These are phyloP conservation scores for Coix lacrymajobi DNA, from an alignment of 176 grass and related monocot genomes.

Conservation along the genomic window DNA sequence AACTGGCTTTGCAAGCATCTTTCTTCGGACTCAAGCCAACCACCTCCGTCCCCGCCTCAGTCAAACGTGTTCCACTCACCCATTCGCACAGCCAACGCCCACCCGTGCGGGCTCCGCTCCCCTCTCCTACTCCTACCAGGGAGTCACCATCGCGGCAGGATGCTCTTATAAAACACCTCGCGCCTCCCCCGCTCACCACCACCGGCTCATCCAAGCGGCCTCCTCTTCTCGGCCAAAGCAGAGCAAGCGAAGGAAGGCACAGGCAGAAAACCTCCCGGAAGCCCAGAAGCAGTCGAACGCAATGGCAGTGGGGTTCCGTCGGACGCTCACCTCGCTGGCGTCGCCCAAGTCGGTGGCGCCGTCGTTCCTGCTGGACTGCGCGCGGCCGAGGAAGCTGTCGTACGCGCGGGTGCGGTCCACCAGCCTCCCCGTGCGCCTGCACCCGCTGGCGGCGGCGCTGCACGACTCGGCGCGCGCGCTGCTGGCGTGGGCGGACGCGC, in stretches of 20 bases:
- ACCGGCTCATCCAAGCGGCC: neutral
- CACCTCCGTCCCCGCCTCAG: neutral
- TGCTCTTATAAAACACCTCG: constrained; percentile 34
- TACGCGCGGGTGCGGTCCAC: constrained; percentile 44
- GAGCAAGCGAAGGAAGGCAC: neutral
- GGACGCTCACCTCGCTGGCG: constrained; percentile 35
- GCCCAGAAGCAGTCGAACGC: neutral
- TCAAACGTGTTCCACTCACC: constrained; percentile 23
- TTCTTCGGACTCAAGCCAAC: constrained; percentile 31
- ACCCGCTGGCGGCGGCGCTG: constrained; percentile 54
- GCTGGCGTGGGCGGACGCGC: constrained; percentile 31
- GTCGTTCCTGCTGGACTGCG: constrained; percentile 44
- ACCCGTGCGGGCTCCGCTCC: constrained; percentile 33
- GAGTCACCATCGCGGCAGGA: constrained; percentile 11
- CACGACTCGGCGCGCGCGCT: constrained; percentile 41
- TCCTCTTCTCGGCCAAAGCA: neutral
- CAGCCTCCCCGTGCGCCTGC: constrained; percentile 54
- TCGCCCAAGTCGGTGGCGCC: constrained; percentile 26
- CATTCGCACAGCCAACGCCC: neutral
- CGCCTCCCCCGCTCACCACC: neutral
- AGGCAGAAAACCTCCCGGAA: neutral
- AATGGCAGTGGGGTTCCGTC: constrained; percentile 53
- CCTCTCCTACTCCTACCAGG: neutral
- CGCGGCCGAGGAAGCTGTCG: constrained; percentile 49
- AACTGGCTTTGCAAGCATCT: constrained; percentile 22